Evolutionary conservation across 306 rosid species (phyloP).

Genomic region (Oxytropis ochrocephala): DNA sequence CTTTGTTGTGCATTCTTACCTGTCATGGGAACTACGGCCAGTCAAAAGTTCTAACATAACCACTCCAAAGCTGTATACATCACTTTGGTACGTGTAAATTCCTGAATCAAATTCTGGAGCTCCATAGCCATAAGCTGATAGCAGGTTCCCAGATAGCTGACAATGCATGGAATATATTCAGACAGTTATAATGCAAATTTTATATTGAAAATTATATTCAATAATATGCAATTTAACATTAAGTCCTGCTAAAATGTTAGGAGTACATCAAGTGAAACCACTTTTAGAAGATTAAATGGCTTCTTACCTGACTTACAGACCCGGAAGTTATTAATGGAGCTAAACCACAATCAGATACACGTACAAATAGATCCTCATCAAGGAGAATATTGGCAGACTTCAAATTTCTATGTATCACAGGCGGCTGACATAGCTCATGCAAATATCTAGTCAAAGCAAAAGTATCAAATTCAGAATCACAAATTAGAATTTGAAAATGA

Average conservation of each 20-base stretch:
- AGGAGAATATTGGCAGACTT: conserved; percentile 91
- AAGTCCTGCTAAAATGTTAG: background rate
- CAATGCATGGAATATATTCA: conserved; percentile 7
- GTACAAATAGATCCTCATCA: conserved; percentile 70
- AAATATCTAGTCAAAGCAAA: conserved; percentile 59
- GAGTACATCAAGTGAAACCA: background rate
- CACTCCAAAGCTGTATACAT: conserved; percentile 92
- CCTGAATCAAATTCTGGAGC: conserved; percentile 98
- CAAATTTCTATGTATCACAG: conserved; percentile 82
- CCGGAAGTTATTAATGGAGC: conserved; percentile 88
- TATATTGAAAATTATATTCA: background rate
- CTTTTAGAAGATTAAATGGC: background rate
- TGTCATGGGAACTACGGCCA: conserved; percentile 84
- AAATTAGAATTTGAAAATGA: background rate
- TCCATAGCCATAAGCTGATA: conserved; percentile 77
- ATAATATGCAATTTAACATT: background rate
- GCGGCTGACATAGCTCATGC: conserved; percentile 86
- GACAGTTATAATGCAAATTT: conserved; percentile 13
- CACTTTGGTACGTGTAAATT: conserved; percentile 72
- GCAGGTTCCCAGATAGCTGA: conserved; percentile 86
- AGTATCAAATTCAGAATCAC: conserved; percentile 24
- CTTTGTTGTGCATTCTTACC: conserved; percentile 35
- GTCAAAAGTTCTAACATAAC: conserved; percentile 92
- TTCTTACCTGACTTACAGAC: conserved; percentile 84
- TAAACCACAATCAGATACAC: conserved; percentile 89